These are phyloP conservation scores for Sclerotinia glacialis DNA, from an alignment of 2,329 filamentous ascomycete species.

Conservation along the genomic window DNA sequence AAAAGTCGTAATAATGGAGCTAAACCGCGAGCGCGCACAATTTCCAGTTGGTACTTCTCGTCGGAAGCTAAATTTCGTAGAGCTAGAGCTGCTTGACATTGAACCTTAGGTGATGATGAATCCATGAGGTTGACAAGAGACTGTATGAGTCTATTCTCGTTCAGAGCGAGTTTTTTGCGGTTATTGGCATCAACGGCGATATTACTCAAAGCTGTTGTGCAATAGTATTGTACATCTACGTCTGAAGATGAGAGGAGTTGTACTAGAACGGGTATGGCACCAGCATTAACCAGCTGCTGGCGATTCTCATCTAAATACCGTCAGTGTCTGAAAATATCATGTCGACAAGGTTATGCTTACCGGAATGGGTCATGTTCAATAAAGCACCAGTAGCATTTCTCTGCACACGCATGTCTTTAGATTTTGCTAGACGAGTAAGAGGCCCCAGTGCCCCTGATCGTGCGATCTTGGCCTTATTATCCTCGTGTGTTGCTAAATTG, in stretches of 20 bases:
- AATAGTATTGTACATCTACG: conserved; percentile 99
- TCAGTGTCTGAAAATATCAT: conserved; percentile 25
- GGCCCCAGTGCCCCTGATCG: conserved; percentile 89
- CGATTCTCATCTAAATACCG: conserved; percentile 78
- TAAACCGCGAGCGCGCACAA: conserved; percentile 84
- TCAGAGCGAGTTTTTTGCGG: conserved; percentile 84
- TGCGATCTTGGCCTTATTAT: conserved; percentile 98
- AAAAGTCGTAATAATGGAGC: conserved; percentile 82
- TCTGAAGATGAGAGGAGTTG: conserved; percentile 89
- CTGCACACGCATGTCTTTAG: conserved; percentile 97
- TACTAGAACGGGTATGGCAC: conserved; percentile 95
- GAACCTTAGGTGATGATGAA: conserved; percentile 93
- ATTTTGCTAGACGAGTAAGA: conserved; percentile 88
- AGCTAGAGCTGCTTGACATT: conserved; percentile 93
- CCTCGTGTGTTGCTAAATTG: conserved; percentile 95
- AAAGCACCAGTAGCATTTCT: conserved; percentile 94
- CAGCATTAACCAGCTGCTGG: conserved; percentile 93
- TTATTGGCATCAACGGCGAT: conserved; percentile 94
- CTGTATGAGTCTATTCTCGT: conserved; percentile 86
- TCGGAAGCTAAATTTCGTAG: conserved; percentile 94
- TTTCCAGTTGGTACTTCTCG: conserved; percentile 97
- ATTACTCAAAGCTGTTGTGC: conserved; percentile 96
- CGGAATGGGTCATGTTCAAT: conserved; percentile 98
- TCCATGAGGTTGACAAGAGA: conserved; percentile 96
- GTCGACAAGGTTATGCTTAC: conserved; percentile 49